Evolutionary conservation across 2,329 filamentous ascomycete genomes (phyloP).

Genomic region (Hawksworthiomyces lignivorus): DNA sequence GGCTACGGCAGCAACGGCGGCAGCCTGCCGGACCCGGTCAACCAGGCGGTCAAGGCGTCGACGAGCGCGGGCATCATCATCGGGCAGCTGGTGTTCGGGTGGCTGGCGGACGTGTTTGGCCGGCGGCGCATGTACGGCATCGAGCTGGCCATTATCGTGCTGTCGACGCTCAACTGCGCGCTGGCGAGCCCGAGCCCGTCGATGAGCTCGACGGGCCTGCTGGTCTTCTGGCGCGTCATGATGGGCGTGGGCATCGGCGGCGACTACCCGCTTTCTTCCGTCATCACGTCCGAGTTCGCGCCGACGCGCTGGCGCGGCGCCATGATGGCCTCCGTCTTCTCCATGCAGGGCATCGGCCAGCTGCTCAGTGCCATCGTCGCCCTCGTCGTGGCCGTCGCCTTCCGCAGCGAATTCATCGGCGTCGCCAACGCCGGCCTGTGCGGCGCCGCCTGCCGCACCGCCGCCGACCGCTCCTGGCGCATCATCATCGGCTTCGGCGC

Average conservation of each 20-base stretch:
- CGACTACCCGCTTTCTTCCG: slow-evolving; percentile 72
- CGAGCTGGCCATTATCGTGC: slow-evolving; percentile 64
- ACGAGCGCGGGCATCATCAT: slow-evolving; percentile 73
- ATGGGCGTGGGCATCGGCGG: slow-evolving; percentile 76
- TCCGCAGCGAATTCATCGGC: slow-evolving; percentile 43
- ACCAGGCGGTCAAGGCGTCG: slow-evolving; percentile 72
- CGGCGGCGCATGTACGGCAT: slow-evolving; percentile 78
- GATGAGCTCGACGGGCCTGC: slow-evolving; percentile 50
- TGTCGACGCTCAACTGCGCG: slow-evolving; percentile 58
- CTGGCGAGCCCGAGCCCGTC: slow-evolving; percentile 53
- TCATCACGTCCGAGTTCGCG: slow-evolving; percentile 80
- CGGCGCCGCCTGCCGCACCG: slow-evolving; percentile 53
- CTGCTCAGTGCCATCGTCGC: slow-evolving; percentile 63
- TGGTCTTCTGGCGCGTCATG: slow-evolving; percentile 70
- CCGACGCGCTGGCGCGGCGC: slow-evolving; percentile 74
- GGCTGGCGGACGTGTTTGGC: slow-evolving; percentile 66
- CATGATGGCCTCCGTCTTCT: slow-evolving; percentile 67
- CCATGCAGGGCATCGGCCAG: slow-evolving; percentile 80
- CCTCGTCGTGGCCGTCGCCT: slow-evolving; percentile 58
- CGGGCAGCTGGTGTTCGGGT: slow-evolving; percentile 71
- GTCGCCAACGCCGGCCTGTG: slow-evolving; percentile 41
- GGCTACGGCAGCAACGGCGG: slow-evolving; percentile 45
- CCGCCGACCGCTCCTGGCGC: slow-evolving; percentile 76
- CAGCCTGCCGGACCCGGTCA: slow-evolving; percentile 54
- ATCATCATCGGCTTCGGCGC: slow-evolving; percentile 74